Evolutionary conservation across 805 yeast species (phyloP), one percentile per base, ranked within the genome.

Genomic region (Blastobotrys muscicola): DNA sequence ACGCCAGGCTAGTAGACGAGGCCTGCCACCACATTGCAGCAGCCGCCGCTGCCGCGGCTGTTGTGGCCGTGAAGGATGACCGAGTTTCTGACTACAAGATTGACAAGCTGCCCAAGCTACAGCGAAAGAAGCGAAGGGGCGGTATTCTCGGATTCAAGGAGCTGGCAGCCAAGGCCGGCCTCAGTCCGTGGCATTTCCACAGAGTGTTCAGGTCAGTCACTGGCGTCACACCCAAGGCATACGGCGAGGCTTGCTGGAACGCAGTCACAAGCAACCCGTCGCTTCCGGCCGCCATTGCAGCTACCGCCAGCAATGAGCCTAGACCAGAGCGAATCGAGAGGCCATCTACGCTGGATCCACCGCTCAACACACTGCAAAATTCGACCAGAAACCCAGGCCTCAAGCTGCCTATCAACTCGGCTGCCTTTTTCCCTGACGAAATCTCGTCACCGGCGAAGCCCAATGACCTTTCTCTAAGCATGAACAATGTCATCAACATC

Each of bases 171-270:
- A 82, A 85, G 57, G 80, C 87, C 8, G 82, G 82, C 51, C 71
- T 86, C 46, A 76, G 85, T 8, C 92, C 95, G 20, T 86, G 95
- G 95, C 95, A 86, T 62, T 86, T 86, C 63, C 95, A 86, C 67
- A 69, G 95, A 41, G 94, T 86, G 16, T 86, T 86, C 69, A 82
- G 86, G 62, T 75, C 80, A 44, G 84, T 85, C 48, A 83, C 94
- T 4, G 90, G 94, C 2, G 71, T 85, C 46, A 85, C 95, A 1
- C 94, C 94, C 16, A 84, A 85, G 66, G 81, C 85, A 5, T 85
- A 85, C 55, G 95, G 95, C 41, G 94, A 85, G 57, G 78, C 79
- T 49, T 83, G 94, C 58, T 80, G 66, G 67, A 61, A 60, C 33
- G 57, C 55, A 2, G 57, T 54, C 16, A 54, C 50, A 13, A 33